Percentiles rank a stretch among this genome's conserved stretches.
Conservation (phyloP, 1,284 basidiomycete species). For the Lentinus polychrous region DNA sequence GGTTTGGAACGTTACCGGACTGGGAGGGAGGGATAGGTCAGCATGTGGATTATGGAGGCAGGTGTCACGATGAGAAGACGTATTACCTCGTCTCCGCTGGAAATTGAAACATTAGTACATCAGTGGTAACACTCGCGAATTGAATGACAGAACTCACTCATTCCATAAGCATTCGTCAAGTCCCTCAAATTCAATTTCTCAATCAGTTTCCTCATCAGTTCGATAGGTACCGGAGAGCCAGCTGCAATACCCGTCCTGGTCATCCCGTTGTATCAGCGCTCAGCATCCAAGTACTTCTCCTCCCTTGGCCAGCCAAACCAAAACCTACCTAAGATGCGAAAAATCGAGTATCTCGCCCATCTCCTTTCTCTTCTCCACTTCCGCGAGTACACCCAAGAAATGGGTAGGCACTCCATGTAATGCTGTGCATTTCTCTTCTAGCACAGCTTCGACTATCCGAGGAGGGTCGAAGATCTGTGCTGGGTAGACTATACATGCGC, state of each 20-base stretch:
- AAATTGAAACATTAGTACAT: background rate
- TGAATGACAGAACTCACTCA: conserved; percentile 51
- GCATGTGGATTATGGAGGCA: no score
- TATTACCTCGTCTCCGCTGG: conserved; percentile 32
- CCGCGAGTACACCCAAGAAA: conserved; percentile 67
- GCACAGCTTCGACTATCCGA: conserved; percentile 60
- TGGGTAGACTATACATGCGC: conserved; percentile 70
- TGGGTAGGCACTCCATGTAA: conserved; percentile 84
- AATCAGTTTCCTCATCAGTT: conserved; percentile 69
- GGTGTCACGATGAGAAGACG: no score
- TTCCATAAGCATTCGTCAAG: conserved; percentile 74
- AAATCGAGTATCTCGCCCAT: conserved; percentile 42
- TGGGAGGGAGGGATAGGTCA: conserved; percentile 19
- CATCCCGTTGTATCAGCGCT: background rate
- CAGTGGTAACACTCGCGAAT: background rate
- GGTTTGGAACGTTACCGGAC: conserved; percentile 80
- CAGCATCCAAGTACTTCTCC: background rate
- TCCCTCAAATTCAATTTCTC: conserved; percentile 60
- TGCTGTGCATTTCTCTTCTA: conserved; percentile 65
- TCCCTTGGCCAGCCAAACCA: background rate
- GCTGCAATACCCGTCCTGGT: conserved; percentile 74
- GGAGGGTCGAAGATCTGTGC: conserved; percentile 59
- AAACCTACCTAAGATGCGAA: conserved; percentile 43
- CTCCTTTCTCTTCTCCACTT: conserved; percentile 48
- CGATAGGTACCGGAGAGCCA: conserved; percentile 72